These are phyloP conservation scores for Hymenoscyphus occultus DNA, from an alignment of 2,329 filamentous ascomycete genomes.

Conservation along the genomic window DNA sequence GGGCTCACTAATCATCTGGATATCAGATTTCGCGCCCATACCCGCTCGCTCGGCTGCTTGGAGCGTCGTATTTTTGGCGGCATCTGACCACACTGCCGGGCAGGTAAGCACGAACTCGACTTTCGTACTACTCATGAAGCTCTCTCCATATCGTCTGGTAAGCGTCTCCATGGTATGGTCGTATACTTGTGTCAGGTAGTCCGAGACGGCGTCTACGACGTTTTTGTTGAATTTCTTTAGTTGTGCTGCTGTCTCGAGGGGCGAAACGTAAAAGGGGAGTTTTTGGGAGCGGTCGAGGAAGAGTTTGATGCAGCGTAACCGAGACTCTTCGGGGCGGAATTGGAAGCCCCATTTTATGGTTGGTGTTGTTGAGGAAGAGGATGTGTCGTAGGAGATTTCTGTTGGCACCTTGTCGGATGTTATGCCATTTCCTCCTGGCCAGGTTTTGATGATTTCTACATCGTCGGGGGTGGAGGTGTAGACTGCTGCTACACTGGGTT, in stretches of 20 bases:
- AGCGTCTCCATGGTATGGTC: conserved; percentile 77
- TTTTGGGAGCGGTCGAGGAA: conserved; percentile 80
- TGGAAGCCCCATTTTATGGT: conserved; percentile 76
- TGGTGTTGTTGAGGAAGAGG: conserved; percentile 43
- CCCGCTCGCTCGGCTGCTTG: conserved; percentile 75
- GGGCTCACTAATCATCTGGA: conserved; percentile 78
- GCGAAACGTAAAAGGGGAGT: conserved; percentile 76
- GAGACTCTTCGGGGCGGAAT: conserved; percentile 72
- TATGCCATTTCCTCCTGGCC: conserved; percentile 80
- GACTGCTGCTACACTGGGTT: conserved; percentile 61
- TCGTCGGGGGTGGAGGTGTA: conserved; percentile 76
- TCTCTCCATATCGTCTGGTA: conserved; percentile 70
- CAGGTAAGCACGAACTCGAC: conserved; percentile 79
- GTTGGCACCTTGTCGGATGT: conserved; percentile 87
- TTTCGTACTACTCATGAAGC: conserved; percentile 72
- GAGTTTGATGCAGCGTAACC: conserved; percentile 78
- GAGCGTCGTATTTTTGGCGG: conserved; percentile 79
- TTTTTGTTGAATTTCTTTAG: conserved; percentile 73
- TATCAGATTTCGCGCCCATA: conserved; percentile 67
- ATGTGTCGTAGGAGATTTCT: conserved; percentile 61
- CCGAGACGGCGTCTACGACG: conserved; percentile 74
- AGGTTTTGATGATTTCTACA: conserved; percentile 79
- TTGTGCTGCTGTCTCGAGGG: conserved; percentile 72
- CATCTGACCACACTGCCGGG: conserved; percentile 80
- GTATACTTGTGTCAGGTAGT: conserved; percentile 75